Evolutionary conservation across 495 filamentous ascomycete genomes (phyloP), one percentile per base, ranked within the genome.

Genomic region (Talaromyces proteolyticus): DNA sequence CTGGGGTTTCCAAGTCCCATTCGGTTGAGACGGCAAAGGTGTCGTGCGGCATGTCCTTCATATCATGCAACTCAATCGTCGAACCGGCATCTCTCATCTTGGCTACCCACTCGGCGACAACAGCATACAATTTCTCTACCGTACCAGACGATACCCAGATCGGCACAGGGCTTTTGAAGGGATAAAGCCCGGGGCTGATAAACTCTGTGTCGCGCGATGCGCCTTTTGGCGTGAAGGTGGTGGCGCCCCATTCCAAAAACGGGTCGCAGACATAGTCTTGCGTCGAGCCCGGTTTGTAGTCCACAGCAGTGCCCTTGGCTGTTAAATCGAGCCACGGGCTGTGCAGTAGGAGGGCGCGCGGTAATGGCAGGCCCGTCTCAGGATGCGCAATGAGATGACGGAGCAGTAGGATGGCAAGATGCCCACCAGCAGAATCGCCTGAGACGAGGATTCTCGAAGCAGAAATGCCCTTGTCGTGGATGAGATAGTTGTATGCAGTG

Each of bases 371-470:
- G 8, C 44, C 44, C 4, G 8, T 19, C 2, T 34, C 23, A 12
- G 23, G 44, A n/a, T 34, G 25, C 2, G 24, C 8, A 3, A 23
- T 47, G 40, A 72, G 50, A 39, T 70, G 65, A 12, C 75, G 65
- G 12, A 76, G 51, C 17, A 77, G 54, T 1, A 55, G 61, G 6
- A 77, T 44, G 0, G 58, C 65, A 8, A 78, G 57, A 39, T 72
- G 64, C 0, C 42, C 72, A 16, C 73, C 73, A 1, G 67, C 68
- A 40, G 65, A 72, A 51, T 78, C 75, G 6, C 74, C 72, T 38
- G 66, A 68, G 0, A 75, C 23, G 7, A 75, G 51, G 37, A 78
- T 72, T 0, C 59, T 53, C 0, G 48, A 53, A 2, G 69, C 47
- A 2, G 60, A 60, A 25, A 72, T 65, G 2, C 53, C 46, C 3